Evolutionary conservation across 208 protist genomes (phyloP).

Genomic region (Wallacemonas sp.): DNA sequence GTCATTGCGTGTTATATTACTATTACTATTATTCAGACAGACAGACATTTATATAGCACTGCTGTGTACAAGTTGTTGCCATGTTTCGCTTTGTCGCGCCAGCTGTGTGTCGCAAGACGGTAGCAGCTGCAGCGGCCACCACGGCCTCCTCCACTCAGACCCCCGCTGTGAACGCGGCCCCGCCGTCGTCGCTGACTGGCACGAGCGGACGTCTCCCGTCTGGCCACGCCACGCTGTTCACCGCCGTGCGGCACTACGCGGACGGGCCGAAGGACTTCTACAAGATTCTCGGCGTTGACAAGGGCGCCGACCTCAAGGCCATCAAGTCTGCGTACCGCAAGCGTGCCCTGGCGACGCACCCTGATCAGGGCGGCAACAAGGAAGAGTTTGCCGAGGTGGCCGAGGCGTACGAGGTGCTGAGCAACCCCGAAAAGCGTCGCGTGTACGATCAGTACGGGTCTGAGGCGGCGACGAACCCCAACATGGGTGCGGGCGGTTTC

Average conservation of each 20-base stretch:
- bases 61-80: too few relatives aligned
- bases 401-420: conserved; percentile 98
- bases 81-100: conserved; percentile 17
- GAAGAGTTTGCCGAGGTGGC: conserved; percentile 91
- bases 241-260: conserved; percentile 39
- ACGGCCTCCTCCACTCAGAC: too few relatives aligned
- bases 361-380: conserved; percentile 92
- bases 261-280: conserved; percentile 86
- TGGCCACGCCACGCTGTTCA: conserved; percentile 9
- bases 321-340: conserved; percentile 94
- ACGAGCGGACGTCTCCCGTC: not conserved
- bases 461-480: conserved; percentile 78
- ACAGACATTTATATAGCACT: too few relatives aligned
- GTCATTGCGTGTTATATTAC: not conserved
- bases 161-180: not conserved
- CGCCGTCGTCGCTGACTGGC: not conserved
- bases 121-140: not conserved
- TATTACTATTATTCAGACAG: too few relatives aligned
- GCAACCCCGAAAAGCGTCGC: conserved; percentile 93
- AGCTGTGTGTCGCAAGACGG: conserved; percentile 4
- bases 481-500: conserved; percentile 39
- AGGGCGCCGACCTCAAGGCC: conserved; percentile 54
- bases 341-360: conserved; percentile 88
- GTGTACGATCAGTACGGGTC: conserved; percentile 97
- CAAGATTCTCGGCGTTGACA: conserved; percentile 81